Conservation (phyloP, 352 stramenopile species). For the Phytophthora litchii region DNA sequence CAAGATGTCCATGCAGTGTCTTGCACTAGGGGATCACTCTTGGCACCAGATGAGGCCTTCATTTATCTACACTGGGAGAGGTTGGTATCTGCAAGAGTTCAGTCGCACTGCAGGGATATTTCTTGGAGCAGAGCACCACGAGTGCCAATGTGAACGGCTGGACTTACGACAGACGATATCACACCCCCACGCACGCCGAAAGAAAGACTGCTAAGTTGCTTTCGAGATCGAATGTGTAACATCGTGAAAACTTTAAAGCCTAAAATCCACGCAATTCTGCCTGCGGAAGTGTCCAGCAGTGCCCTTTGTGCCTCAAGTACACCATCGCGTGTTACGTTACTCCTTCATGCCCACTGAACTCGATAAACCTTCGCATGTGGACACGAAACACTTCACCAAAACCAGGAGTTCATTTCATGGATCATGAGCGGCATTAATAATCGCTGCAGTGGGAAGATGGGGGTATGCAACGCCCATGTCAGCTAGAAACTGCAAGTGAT, state of each 20-base stretch:
- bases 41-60: no score
- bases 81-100: constrained; percentile 13
- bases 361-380: constrained; percentile 19
- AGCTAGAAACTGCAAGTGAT: constrained; percentile 15
- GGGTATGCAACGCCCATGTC: constrained; percentile 14
- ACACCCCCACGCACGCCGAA: neutral
- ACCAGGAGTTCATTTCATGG: constrained; percentile 5
- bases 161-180: neutral
- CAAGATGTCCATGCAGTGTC: no score
- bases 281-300: neutral
- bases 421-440: constrained; percentile 10
- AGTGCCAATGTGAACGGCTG: no score
- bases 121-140: neutral
- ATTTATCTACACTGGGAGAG: neutral
- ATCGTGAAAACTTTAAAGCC: neutral
- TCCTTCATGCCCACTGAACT: constrained; percentile 23
- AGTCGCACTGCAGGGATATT: constrained; percentile 16
- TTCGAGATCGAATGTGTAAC: constrained; percentile 25
- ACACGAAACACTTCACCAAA: constrained; percentile 9
- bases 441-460: constrained; percentile 16
- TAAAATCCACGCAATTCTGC: constrained; percentile 20
- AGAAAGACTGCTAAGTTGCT: constrained; percentile 1
- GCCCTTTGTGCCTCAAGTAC: constrained; percentile 15
- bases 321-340: constrained; percentile 27
- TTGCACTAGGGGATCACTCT: no score